Percentiles rank a stretch among this genome's conserved stretches.
These are phyloP conservation scores for Citrullus amarus DNA, from an alignment of 306 rosid species.

Conservation along the genomic window DNA sequence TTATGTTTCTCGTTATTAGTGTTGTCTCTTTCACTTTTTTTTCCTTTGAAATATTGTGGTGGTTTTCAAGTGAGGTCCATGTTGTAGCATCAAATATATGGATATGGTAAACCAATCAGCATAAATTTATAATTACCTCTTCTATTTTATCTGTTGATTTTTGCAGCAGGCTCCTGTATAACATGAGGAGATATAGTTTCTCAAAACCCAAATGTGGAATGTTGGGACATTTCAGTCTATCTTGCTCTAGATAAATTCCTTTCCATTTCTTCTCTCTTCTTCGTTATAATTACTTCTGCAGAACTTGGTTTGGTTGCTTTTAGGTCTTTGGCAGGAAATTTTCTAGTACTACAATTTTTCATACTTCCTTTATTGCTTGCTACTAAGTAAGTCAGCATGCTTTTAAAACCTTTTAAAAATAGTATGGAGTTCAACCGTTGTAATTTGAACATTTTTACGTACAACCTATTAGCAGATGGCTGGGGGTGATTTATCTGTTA, in stretches of 20 bases:
- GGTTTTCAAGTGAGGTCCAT: slow-evolving; percentile 27
- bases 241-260: not conserved
- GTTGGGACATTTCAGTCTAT: not conserved
- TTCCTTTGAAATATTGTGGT: slow-evolving; percentile 27
- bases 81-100: slow-evolving; percentile 22
- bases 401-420: no score
- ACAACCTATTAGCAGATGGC: not conserved
- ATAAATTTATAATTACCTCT: slow-evolving; percentile 27
- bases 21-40: slow-evolving; percentile 25
- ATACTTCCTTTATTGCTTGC: no score
- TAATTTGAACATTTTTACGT: not conserved
- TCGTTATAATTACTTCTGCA: not conserved
- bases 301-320: not conserved
- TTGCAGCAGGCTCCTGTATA: slow-evolving; percentile 3
- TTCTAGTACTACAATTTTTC: no score
- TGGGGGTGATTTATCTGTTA: not conserved
- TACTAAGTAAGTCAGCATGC: no score
- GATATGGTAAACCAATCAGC: slow-evolving; percentile 46
- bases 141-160: not conserved
- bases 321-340: not conserved
- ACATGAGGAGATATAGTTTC: slow-evolving; percentile 3
- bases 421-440: not conserved
- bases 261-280: not conserved
- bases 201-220: not conserved
- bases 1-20: slow-evolving; percentile 24